Percentiles rank a stretch among this genome's conserved stretches.
These are phyloP conservation scores for Albugo laibachii DNA, from an alignment of 352 stramenopile genomes.

Conservation along the genomic window DNA sequence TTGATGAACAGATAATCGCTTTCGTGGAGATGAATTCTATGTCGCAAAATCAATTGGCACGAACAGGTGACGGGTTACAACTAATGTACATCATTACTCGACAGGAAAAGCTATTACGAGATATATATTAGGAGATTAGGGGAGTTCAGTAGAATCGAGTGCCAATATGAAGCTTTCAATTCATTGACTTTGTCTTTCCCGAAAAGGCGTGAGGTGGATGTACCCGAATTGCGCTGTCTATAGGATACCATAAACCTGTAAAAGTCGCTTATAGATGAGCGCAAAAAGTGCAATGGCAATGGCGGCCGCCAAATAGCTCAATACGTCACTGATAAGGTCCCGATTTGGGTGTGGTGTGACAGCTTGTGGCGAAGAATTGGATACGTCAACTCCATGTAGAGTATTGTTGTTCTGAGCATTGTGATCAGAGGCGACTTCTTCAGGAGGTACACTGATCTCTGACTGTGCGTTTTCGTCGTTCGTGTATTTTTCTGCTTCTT, in stretches of 20 bases:
- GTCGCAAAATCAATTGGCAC: too few relatives aligned
- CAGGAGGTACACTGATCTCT: background rate
- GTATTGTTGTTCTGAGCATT: background rate
- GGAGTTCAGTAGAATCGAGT: too few relatives aligned
- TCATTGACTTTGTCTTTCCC: too few relatives aligned
- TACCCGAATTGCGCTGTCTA: slow-evolving; percentile 5
- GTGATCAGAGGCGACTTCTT: background rate
- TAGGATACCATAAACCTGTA: slow-evolving; percentile 48
- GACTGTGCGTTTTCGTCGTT: background rate
- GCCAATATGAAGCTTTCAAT: too few relatives aligned
- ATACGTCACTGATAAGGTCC: slow-evolving; percentile 22
- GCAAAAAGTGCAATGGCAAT: slow-evolving; percentile 49
- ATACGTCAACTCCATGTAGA: background rate
- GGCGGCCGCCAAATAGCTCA: slow-evolving; percentile 47
- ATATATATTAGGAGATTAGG: too few relatives aligned
- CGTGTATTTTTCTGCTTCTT: background rate
- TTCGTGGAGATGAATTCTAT: too few relatives aligned
- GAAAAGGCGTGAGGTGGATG: too few relatives aligned
- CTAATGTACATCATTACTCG: too few relatives aligned
- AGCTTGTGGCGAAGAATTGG: slow-evolving; percentile 1
- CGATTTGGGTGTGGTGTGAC: background rate
- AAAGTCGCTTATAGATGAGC: slow-evolving; percentile 60
- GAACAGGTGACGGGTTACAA: too few relatives aligned
- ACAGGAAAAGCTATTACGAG: too few relatives aligned
- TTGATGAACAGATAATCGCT: too few relatives aligned